Evolutionary conservation across 2,329 filamentous ascomycete species (phyloP).

Genomic region (Phyllosticta citribraziliensis): DNA sequence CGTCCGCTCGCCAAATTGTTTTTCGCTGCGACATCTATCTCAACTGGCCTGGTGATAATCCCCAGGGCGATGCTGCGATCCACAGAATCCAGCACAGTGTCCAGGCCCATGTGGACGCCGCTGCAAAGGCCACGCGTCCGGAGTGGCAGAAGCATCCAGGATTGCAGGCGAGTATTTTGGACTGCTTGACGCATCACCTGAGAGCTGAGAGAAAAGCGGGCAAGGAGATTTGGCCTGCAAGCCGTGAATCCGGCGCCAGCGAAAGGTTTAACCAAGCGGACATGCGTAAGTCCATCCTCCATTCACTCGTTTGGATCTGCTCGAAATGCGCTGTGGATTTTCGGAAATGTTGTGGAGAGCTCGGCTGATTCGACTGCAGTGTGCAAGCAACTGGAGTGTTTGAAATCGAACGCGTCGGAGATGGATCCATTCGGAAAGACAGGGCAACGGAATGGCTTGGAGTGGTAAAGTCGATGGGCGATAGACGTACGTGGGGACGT

Average conservation of each 20-base stretch:
- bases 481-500: neutral
- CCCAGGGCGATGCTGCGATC: neutral
- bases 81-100: constrained; percentile 11
- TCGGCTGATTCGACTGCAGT: neutral
- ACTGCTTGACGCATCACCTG: constrained; percentile 18
- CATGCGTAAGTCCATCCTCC: constrained; percentile 12
- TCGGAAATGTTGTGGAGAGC: too few relatives aligned
- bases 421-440: neutral
- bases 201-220: constrained; percentile 18
- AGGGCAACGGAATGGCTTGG: neutral
- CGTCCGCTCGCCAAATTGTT: constrained; percentile 5
- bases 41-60: neutral
- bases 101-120: constrained; percentile 4
- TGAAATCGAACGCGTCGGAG: neutral
- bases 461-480: neutral
- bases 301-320: neutral
- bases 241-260: constrained; percentile 13
- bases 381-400: constrained; percentile 5
- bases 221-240: constrained; percentile 18
- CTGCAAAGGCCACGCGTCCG: constrained; percentile 2
- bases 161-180: constrained; percentile 12
- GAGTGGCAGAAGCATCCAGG: neutral
- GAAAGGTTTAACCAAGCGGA: constrained; percentile 16
- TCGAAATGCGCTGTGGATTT: neutral
- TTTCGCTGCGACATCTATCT: constrained; percentile 13